Evolutionary conservation across 306 rosid species (phyloP), one percentile per base, ranked within the genome.

Genomic region (Rosa rugosa): DNA sequence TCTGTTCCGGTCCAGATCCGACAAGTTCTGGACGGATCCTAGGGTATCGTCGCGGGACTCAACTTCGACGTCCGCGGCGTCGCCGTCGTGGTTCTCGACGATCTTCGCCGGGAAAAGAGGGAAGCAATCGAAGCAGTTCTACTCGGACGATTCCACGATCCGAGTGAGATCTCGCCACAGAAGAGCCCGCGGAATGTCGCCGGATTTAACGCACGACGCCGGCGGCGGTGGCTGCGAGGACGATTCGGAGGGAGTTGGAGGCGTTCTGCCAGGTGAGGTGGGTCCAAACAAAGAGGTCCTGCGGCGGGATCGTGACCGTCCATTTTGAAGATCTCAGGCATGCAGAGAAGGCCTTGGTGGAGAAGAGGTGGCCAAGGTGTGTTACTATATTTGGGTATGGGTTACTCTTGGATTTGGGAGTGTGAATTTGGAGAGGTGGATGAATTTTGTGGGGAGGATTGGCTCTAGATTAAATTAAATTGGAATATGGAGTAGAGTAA

Each of bases 181-280:
- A 14, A 20, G 83, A n/a, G 92, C 89, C 83, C 94, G 97, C 4
- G 99, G 99, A 84, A 93, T 91, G 98, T 91, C 98, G 10, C 99
- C 98, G 38, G 96, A 75, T 23, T 11, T 75, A n/a, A 10, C 22
- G 8, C 23, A 54, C 47, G 60, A 75, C 22, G 51, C 17, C 9
- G 53, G 18, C 4, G 50, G 34, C 17, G 34, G 34, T 31, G 34
- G 34, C 34, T 31, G 34, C 34, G 51, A 3, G 5, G 72, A 75
- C 46, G 79, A 38, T 25, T 25, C 0, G 27, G 27, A 25, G 27
- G 27, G 27, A 25, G 27, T 25, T 25, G 27, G 27, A 25, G 27
- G 27, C 1, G 27, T 25, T 25, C 27, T 0, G 27, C 27, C 27
- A 25, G 27, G 27, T 25, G 27, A 25, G 27, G 27, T 25, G 27